Percentiles rank a stretch among this genome's conserved stretches.
Conservation (phyloP, 805 yeast genomes). For the Candida montana region DNA sequence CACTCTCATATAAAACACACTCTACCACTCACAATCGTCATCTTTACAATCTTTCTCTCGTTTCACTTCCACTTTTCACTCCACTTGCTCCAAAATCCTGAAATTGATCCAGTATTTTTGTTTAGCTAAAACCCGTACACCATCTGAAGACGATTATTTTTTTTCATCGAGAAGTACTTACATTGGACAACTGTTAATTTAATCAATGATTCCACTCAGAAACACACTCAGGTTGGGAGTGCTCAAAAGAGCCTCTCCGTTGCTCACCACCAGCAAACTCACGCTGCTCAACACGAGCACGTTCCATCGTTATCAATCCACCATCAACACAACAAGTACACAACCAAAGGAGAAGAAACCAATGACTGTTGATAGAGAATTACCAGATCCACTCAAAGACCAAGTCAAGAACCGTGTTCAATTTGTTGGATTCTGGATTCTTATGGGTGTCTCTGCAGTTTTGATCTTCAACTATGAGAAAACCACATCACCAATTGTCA, state of each 20-base stretch:
- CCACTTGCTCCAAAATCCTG: too few relatives aligned
- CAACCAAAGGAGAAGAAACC: constrained; percentile 8
- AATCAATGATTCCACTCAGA: constrained; percentile 4
- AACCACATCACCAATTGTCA: constrained; percentile 80
- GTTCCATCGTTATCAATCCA: too few relatives aligned
- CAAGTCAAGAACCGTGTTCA: constrained; percentile 45
- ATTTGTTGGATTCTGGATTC: constrained; percentile 48
- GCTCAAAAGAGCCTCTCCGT: neutral
- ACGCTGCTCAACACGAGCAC: neutral
- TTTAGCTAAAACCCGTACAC: too few relatives aligned
- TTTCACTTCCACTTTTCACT: too few relatives aligned
- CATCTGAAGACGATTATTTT: too few relatives aligned
- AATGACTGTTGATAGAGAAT: constrained; percentile 53
- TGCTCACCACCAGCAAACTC: constrained; percentile 3
- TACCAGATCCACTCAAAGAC: constrained; percentile 74
- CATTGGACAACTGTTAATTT: too few relatives aligned
- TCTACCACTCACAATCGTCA: neutral
- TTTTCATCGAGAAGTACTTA: too few relatives aligned
- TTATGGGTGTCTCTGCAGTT: constrained; percentile 50
- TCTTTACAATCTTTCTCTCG: too few relatives aligned
- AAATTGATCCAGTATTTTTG: too few relatives aligned
- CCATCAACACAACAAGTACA: too few relatives aligned
- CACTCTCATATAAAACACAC: too few relatives aligned
- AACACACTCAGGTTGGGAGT: neutral
- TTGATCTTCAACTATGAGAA: constrained; percentile 91